Percentiles rank a stretch among this genome's conserved stretches.
These are phyloP conservation scores for Klebsormidium nitens DNA, from an alignment of 139 green algal species.

Conservation along the genomic window DNA sequence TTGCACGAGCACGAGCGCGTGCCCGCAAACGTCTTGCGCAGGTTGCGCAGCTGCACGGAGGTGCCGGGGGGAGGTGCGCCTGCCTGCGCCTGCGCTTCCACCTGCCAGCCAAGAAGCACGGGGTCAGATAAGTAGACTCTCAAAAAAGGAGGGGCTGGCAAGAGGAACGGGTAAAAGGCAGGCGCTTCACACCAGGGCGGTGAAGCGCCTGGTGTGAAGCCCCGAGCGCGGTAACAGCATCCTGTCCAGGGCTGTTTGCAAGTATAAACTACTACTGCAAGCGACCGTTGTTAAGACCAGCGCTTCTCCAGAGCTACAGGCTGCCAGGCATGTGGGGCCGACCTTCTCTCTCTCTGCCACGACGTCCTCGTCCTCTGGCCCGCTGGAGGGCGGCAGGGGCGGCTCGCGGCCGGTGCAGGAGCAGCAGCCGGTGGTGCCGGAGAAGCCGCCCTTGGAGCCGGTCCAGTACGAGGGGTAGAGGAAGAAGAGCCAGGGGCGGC, in stretches of 20 bases:
- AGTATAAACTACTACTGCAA: too few species aligned
- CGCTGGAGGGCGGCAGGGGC: background rate
- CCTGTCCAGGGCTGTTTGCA: too few species aligned
- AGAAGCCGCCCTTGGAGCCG: background rate
- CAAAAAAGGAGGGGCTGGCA: too few species aligned
- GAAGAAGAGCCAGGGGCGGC: constrained; percentile 33
- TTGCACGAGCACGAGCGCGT: background rate
- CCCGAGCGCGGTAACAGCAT: too few species aligned
- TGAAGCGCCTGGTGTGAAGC: too few species aligned
- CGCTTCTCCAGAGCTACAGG: too few species aligned
- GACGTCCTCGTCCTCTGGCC: background rate
- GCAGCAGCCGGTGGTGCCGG: background rate
- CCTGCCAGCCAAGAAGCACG: too few species aligned
- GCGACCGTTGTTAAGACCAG: too few species aligned
- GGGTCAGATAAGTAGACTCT: too few species aligned
- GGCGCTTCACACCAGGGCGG: too few species aligned
- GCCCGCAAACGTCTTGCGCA: constrained; percentile 28
- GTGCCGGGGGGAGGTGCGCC: background rate
- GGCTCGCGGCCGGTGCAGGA: background rate
- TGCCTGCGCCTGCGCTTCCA: constrained; percentile 15
- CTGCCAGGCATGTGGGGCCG: too few species aligned
- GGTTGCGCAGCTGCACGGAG: constrained; percentile 22
- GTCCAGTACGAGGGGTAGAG: constrained; percentile 28
- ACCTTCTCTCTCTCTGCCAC: constrained; percentile 4
- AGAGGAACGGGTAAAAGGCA: too few species aligned